Evolutionary conservation across 1,284 basidiomycete genomes (phyloP).

Genomic region (Leccinum griseonigrum): DNA sequence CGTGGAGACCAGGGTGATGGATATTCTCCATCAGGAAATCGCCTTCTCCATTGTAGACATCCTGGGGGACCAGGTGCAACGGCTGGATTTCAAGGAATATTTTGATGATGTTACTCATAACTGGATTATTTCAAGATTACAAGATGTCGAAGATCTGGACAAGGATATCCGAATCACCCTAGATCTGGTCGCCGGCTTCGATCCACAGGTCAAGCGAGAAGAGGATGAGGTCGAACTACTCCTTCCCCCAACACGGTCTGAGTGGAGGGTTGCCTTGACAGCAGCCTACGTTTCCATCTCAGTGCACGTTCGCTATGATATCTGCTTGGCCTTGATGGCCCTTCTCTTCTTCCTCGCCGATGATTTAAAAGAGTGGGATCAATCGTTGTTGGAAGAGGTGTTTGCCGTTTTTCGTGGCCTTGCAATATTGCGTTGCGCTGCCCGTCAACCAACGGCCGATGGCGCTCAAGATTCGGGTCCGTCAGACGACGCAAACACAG

Average conservation of each 20-base stretch:
- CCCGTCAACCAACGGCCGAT: constrained; percentile 56
- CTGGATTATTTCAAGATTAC: constrained; percentile 60
- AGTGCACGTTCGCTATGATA: constrained; percentile 69
- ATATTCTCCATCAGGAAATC: constrained; percentile 70
- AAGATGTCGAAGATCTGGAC: constrained; percentile 55
- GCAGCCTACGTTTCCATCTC: constrained; percentile 60
- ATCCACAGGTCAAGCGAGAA: constrained; percentile 69
- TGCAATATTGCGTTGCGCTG: constrained; percentile 61
- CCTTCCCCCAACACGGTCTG: constrained; percentile 49
- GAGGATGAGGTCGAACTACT: constrained; percentile 62
- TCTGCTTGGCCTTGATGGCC: constrained; percentile 62
- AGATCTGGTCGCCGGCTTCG: constrained; percentile 68
- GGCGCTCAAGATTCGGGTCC: constrained; percentile 29
- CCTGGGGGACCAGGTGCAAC: constrained; percentile 59
- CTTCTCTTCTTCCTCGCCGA: constrained; percentile 71
- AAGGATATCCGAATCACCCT: constrained; percentile 53
- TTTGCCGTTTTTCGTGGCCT: constrained; percentile 77
- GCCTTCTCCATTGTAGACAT: constrained; percentile 74
- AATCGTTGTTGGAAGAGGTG: constrained; percentile 64
- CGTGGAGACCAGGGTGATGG: constrained; percentile 57
- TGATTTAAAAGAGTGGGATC: constrained; percentile 59
- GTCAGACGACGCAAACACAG: constrained; percentile 40
- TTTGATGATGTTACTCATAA: constrained; percentile 56
- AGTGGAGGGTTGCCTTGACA: constrained; percentile 61
- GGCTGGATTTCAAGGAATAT: constrained; percentile 48